Evolutionary conservation across 1,284 basidiomycete species (phyloP), one percentile per base, ranked within the genome.

Genomic region (Leccinum griseonigrum): DNA sequence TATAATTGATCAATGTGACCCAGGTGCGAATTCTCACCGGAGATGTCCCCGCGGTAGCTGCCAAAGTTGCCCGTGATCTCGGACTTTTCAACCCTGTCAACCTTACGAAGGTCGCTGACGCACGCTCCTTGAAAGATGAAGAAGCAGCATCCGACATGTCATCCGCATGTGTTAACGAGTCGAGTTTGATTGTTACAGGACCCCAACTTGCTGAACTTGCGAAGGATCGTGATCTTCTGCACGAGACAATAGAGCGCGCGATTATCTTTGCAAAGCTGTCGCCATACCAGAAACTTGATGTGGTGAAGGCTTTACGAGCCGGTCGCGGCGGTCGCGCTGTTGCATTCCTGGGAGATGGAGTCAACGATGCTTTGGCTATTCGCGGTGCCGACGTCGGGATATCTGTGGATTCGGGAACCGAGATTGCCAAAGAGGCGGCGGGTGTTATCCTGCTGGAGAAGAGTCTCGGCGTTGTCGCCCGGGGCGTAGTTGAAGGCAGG

Each of bases 341-440:
- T 32, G 71, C 74, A 40, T 76, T 73, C 60, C 60, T 73, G 18
- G 74, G 71, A 36, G 71, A 76, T 40, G 74, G 71, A 1, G 72
- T 73, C 18, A 76, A 76, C 16, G 71, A 73, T 59, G 71, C 71
- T 38, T 59, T 76, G 57, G 71, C 71, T 48, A 71, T 73, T 56
- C 71, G 71, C 6, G 69, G 74, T 16, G 96, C 97, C 1, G 97
- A 98, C 74, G 98, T 99, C 65, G 97, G 97, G 29, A 90, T 99
- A 62, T 92, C 93, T 31, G 98, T 99, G 94, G 97, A 97, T 61
- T 92, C 91, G 61, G 97, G 97, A 11, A 98, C 97, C 4, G 97
- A 99, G 72, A 97, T 99, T 16, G 95, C 97, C 16, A 98, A 98
- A 77, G 96, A 98, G 78, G 97, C 97, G 5, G 95, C 96, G 6